A percentile compares a stretch with the other conserved stretches of the same genome.
Evolutionary conservation across 2,329 filamentous ascomycete genomes (phyloP).

Genomic region (Talaromyces islandicus): DNA sequence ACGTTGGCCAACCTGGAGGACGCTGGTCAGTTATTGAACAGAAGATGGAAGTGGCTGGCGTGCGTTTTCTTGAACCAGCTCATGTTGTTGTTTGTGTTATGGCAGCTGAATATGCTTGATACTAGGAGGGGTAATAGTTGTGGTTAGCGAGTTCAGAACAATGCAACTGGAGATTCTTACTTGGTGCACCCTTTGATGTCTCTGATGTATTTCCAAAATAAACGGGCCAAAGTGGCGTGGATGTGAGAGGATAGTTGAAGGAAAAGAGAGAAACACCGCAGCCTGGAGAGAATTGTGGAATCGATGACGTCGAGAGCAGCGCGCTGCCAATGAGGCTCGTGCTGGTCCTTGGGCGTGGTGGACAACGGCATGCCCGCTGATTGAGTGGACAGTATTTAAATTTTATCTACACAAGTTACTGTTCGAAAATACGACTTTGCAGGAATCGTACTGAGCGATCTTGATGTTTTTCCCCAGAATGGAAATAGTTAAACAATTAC

Average conservation of each 20-base stretch:
- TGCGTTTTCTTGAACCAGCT: constrained; percentile 57
- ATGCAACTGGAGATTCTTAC: neutral
- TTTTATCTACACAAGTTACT: neutral
- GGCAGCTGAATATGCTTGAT: neutral
- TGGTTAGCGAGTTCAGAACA: neutral
- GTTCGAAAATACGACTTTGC: neutral
- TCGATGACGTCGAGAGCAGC: neutral
- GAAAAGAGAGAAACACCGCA: neutral
- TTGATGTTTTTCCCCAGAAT: neutral
- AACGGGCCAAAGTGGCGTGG: neutral
- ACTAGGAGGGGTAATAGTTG: neutral
- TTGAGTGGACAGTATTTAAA: neutral
- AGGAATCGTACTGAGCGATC: neutral
- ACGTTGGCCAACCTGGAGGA: constrained; percentile 59
- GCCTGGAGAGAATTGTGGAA: neutral
- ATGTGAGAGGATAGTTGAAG: neutral
- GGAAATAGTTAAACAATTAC: neutral
- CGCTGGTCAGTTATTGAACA: constrained; percentile 4
- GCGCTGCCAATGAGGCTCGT: neutral
- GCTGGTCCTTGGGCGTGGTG: neutral
- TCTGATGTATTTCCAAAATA: neutral
- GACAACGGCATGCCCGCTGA: neutral
- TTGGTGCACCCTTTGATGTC: neutral
- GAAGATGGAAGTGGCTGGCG: constrained; percentile 12
- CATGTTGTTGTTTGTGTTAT: neutral